A percentile compares a stretch with the other conserved stretches of the same genome.
phyloP scores from a whole-genome alignment of 495 filamentous ascomycete species.

The Aspergillus funiculosus region DNA sequence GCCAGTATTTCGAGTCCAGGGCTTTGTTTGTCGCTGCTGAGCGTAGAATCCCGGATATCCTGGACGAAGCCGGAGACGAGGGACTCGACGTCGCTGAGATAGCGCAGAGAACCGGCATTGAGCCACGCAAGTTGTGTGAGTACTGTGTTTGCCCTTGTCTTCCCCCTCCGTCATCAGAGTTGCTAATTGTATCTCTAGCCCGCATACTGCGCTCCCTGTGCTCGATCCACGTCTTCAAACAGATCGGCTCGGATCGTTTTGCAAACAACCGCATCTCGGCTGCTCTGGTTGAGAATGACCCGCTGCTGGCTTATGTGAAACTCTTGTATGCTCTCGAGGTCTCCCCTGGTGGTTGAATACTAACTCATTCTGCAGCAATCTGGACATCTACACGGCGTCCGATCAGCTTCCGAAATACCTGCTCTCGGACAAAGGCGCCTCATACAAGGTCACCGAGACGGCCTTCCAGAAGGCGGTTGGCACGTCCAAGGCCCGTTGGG shows the following conservation, averaged over 20 bases:
- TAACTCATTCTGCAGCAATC: constrained; percentile 8
- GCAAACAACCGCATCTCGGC: constrained; percentile 33
- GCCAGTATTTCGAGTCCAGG: constrained; percentile 6
- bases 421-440: constrained; percentile 20
- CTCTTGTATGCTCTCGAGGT: constrained; percentile 13
- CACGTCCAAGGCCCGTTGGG: constrained; percentile 29
- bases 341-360: background rate
- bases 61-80: background rate
- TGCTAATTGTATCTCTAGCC: background rate
- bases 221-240: constrained; percentile 30
- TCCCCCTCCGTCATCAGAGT: background rate
- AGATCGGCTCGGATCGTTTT: constrained; percentile 21
- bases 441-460: constrained; percentile 25
- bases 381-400: constrained; percentile 26
- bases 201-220: constrained; percentile 28
- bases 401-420: constrained; percentile 30
- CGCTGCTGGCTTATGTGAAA: constrained; percentile 29
- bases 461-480: constrained; percentile 28
- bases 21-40: constrained; percentile 8
- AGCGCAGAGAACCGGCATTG: background rate
- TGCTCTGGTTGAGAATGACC: constrained; percentile 27
- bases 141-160: background rate
- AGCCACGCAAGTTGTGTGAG: constrained; percentile 2
- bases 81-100: background rate
- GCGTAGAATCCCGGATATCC: background rate